Percentiles rank a stretch among this genome's conserved stretches.
Evolutionary conservation across 2,329 filamentous ascomycete genomes (phyloP).

Genomic region (Scytalidium lignicola): DNA sequence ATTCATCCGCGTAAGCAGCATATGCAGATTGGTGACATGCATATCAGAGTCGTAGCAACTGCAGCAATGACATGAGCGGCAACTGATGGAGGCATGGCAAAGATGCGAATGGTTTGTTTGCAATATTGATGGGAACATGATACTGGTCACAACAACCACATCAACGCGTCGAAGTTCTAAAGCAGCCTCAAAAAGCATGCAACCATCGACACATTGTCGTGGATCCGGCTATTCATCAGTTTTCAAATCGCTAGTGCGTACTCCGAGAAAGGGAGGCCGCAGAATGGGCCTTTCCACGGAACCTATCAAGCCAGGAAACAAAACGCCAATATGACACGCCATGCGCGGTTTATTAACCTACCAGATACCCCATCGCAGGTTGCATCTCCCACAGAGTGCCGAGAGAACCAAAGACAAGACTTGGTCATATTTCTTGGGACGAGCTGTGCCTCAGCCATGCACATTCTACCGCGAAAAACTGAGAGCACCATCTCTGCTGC

Average conservation of each 20-base stretch:
- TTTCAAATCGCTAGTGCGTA: neutral
- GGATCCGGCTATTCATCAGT: neutral
- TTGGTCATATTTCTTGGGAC: neutral
- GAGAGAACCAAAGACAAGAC: neutral
- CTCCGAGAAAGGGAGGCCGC: neutral
- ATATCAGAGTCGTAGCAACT: too few species aligned
- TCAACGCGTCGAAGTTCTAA: too few species aligned
- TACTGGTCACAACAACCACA: too few species aligned
- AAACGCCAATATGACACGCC: too few species aligned
- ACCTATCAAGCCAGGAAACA: neutral
- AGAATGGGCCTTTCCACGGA: neutral
- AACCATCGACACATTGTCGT: neutral
- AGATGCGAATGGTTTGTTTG: too few species aligned
- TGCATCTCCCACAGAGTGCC: neutral
- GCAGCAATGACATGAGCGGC: too few species aligned
- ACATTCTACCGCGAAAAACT: neutral
- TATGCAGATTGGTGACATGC: too few species aligned
- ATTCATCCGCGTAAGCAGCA: too few species aligned
- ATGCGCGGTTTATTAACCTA: too few species aligned
- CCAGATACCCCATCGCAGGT: neutral
- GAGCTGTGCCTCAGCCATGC: neutral
- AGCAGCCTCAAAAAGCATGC: neutral
- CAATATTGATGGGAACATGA: too few species aligned
- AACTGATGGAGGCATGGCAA: too few species aligned
- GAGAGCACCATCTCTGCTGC: neutral